phyloP scores from a whole-genome alignment of 129 eudicot species.

The Centella asiatica region DNA sequence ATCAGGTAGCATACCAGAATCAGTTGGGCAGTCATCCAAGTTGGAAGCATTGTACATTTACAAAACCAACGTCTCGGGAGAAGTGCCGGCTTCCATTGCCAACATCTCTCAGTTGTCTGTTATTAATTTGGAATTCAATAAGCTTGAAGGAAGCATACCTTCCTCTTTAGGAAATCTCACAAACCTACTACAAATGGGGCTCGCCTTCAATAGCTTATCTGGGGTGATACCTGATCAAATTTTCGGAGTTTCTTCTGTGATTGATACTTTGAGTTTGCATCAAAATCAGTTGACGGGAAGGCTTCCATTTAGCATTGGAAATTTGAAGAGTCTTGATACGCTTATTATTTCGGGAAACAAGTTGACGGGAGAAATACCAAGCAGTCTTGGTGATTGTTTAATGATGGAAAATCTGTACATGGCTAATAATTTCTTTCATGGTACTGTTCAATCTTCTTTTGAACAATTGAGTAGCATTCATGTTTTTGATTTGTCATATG shows the following conservation, averaged over 20 bases:
- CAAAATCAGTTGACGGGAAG: no score
- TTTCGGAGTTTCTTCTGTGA: neutral
- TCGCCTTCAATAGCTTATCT: neutral
- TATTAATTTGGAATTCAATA: neutral
- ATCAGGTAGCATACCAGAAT: neutral
- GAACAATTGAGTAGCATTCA: no score
- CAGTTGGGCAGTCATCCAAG: neutral
- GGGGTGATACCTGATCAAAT: neutral
- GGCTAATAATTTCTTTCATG: no score
- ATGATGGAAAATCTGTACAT: no score
- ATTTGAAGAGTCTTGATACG: no score
- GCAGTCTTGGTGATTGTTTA: no score
- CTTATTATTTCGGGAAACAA: no score
- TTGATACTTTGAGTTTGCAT: no score
- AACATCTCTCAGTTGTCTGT: neutral
- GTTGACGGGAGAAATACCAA: neutral
- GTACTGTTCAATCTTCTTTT: no score
- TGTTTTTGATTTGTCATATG: no score
- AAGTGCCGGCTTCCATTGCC: neutral
- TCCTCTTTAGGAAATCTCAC: neutral
- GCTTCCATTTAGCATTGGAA: no score
- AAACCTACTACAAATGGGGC: neutral
- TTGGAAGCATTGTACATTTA: neutral
- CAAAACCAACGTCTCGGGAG: neutral
- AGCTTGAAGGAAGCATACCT: slow-evolving; percentile 3